Percentiles rank a stretch among this genome's conserved stretches.
phyloP scores from a whole-genome alignment of 495 filamentous ascomycete species.

The Annulohypoxylon stygium region DNA sequence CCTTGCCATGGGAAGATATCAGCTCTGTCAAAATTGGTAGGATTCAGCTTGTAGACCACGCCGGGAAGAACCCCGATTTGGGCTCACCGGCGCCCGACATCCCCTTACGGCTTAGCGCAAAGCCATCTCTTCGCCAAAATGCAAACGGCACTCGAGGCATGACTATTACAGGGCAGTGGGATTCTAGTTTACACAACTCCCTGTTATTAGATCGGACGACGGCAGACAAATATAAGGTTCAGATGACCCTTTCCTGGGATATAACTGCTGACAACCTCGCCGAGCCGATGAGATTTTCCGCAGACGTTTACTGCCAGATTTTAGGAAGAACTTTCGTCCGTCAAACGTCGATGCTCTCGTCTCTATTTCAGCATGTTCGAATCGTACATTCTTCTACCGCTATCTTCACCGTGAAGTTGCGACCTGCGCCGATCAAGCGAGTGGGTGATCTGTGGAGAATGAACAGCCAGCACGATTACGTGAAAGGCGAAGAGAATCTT shows the following conservation, averaged over 20 bases:
- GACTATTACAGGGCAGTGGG: conserved; percentile 91
- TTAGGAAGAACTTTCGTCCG: conserved; percentile 86
- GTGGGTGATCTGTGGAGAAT: conserved; percentile 96
- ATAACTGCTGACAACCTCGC: conserved; percentile 81
- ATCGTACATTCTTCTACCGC: conserved; percentile 88
- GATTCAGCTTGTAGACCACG: conserved; percentile 84
- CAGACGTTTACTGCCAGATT: conserved; percentile 84
- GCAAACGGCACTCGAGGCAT: conserved; percentile 92
- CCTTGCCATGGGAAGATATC: conserved; percentile 87
- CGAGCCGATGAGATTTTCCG: conserved; percentile 84
- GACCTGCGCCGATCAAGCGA: conserved; percentile 87
- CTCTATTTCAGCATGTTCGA: conserved; percentile 84
- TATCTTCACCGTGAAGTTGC: conserved; percentile 87
- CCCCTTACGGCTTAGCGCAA: conserved; percentile 77
- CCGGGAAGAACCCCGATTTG: conserved; percentile 85
- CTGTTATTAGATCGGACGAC: conserved; percentile 90
- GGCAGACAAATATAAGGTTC: conserved; percentile 89
- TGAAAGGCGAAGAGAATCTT: conserved; percentile 92
- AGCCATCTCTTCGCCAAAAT: conserved; percentile 82
- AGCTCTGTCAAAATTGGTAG: conserved; percentile 79
- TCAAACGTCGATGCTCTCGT: conserved; percentile 85
- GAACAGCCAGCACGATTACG: conserved; percentile 92
- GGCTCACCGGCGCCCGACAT: conserved; percentile 78
- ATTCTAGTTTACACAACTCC: conserved; percentile 92
- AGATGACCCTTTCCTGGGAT: conserved; percentile 87